phyloP scores from a whole-genome alignment of 768 basidiomycete genomes.

The Tylopilus sp. region DNA sequence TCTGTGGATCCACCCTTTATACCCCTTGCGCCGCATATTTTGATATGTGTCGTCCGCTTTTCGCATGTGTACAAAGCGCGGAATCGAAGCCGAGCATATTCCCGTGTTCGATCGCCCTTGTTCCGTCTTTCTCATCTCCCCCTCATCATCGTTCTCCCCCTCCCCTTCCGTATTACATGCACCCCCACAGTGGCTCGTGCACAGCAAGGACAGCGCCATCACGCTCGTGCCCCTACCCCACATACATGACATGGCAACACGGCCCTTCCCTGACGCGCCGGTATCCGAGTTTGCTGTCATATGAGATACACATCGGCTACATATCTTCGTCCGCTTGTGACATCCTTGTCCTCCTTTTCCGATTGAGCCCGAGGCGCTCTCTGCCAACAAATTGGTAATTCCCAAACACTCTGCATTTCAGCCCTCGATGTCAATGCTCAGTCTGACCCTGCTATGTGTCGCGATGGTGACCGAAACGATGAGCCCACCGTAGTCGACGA shows the following conservation, averaged over 20 bases:
- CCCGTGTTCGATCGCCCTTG: slow-evolving; percentile 14
- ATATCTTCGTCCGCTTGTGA: neutral
- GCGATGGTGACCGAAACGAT: slow-evolving; percentile 7
- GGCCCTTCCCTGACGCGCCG: neutral
- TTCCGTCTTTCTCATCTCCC: slow-evolving; percentile 5
- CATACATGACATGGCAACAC: neutral
- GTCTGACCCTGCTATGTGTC: neutral
- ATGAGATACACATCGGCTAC: too few relatives aligned
- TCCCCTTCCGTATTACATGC: neutral
- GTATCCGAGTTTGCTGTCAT: neutral
- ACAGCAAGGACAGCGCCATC: neutral
- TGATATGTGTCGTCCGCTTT: slow-evolving; percentile 17
- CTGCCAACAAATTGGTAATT: slow-evolving; percentile 10
- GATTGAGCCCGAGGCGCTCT: neutral
- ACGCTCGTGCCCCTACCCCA: neutral
- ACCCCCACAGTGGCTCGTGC: neutral
- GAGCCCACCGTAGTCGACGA: too few relatives aligned
- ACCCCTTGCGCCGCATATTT: slow-evolving; percentile 11
- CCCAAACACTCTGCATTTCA: neutral
- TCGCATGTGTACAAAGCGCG: slow-evolving; percentile 11
- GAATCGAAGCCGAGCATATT: slow-evolving; percentile 19
- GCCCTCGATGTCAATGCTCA: neutral
- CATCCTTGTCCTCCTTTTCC: neutral
- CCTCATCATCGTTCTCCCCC: neutral
- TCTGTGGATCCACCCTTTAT: slow-evolving; percentile 14